Evolutionary conservation across 805 yeast genomes (phyloP).

Genomic region (Suhomyces vadensis): DNA sequence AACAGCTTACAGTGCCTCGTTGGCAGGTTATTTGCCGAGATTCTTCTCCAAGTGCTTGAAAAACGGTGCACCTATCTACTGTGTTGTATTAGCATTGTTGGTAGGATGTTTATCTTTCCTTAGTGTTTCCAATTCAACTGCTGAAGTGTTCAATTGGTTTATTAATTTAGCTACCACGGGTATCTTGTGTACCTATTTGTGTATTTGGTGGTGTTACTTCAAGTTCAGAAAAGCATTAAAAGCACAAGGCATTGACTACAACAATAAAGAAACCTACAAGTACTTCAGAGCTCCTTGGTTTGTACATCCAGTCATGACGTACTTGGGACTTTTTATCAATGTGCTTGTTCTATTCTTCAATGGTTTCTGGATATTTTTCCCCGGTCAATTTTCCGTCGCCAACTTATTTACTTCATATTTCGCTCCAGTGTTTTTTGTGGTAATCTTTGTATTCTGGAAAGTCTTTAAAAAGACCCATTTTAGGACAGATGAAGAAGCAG

Average conservation of each 20-base stretch:
- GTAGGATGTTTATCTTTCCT: constrained; percentile 31
- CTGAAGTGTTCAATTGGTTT: constrained; percentile 69
- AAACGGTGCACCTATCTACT: constrained; percentile 68
- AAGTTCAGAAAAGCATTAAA: constrained; percentile 29
- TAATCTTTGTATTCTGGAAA: constrained; percentile 54
- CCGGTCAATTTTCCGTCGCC: constrained; percentile 34
- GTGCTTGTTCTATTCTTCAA: constrained; percentile 33
- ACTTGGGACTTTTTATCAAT: constrained; percentile 35
- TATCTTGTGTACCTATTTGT: constrained; percentile 66
- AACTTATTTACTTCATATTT: constrained; percentile 39
- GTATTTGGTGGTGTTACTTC: constrained; percentile 56
- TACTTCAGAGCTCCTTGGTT: constrained; percentile 43
- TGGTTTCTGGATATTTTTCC: constrained; percentile 45
- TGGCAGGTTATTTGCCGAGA: constrained; percentile 83
- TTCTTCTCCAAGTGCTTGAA: constrained; percentile 61
- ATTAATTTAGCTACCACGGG: constrained; percentile 67
- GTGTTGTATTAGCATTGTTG: constrained; percentile 50
- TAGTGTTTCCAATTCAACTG: constrained; percentile 53
- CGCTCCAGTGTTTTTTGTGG: constrained; percentile 48
- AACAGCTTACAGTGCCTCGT: constrained; percentile 58
- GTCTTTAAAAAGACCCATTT: constrained; percentile 48
- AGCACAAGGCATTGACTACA: constrained; percentile 41
- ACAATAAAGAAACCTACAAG: constrained; percentile 28
- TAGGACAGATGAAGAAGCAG: constrained; percentile 49
- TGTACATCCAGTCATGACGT: constrained; percentile 63